Conservation (phyloP, 805 yeast genomes). For the Teunomyces kruisii region DNA sequence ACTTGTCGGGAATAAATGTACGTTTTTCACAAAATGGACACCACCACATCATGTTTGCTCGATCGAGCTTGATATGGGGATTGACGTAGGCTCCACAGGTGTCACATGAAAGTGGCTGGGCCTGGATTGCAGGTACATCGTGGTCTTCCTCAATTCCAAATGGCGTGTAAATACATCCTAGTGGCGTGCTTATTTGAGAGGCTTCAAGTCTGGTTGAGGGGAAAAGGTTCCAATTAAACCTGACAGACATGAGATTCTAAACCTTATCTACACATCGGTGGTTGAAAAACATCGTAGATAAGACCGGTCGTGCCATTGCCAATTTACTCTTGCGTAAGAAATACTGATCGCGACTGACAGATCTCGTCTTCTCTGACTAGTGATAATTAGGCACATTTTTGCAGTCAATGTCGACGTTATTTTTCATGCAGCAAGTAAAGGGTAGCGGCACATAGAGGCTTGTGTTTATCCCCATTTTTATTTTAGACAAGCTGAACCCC, state of each 20-base stretch:
- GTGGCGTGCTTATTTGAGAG: constrained; percentile 29
- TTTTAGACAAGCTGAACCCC: no score
- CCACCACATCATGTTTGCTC: constrained; percentile 35
- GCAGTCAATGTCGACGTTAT: no score
- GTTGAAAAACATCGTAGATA: background rate
- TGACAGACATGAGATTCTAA: constrained; percentile 32
- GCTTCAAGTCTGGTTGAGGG: constrained; percentile 40
- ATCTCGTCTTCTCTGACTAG: no score
- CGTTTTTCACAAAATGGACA: constrained; percentile 36
- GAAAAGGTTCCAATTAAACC: constrained; percentile 70
- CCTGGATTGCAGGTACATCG: constrained; percentile 6
- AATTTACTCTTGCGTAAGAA: background rate
- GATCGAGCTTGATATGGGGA: constrained; percentile 29
- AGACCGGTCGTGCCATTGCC: background rate
- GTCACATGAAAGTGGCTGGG: constrained; percentile 23
- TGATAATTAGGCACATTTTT: no score
- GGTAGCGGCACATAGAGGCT: no score
- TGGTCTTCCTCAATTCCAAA: constrained; percentile 7
- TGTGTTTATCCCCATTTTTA: no score
- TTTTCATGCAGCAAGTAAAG: no score
- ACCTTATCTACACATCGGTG: background rate
- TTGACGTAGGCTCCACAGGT: constrained; percentile 29
- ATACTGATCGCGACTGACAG: no score
- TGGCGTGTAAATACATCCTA: constrained; percentile 39
- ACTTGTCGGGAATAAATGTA: constrained; percentile 20